A percentile compares a stretch with the other conserved stretches of the same genome.
Conservation (phyloP, 495 filamentous ascomycete genomes). For the Aspergillus coremiiformis region DNA sequence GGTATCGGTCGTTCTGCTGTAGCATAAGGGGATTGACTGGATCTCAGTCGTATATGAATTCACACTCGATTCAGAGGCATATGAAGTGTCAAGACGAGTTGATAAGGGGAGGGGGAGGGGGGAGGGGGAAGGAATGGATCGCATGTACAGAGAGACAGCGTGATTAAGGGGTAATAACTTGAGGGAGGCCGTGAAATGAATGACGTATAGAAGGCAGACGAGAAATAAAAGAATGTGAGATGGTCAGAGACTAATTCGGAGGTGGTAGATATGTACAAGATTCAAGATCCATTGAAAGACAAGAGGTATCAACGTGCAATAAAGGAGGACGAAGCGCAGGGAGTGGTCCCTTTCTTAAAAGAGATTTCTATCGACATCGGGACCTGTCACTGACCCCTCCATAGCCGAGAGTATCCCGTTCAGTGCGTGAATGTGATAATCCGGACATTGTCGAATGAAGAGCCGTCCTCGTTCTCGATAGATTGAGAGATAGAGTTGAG, state of each 20-base stretch:
- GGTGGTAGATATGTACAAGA: conserved; percentile 12
- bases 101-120: neutral
- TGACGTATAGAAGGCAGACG: neutral
- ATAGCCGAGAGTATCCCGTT: conserved; percentile 9
- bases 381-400: conserved; percentile 21
- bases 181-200: neutral
- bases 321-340: conserved; percentile 4
- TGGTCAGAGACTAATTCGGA: neutral
- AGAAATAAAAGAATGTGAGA: neutral
- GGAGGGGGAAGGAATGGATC: neutral
- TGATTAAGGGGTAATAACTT: neutral
- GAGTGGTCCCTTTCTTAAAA: conserved; percentile 15
- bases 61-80: conserved; percentile 9
- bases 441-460: conserved; percentile 13
- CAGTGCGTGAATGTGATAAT: conserved; percentile 3
- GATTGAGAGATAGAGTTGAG: conserved; percentile 22
- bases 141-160: neutral
- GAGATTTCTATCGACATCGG: conserved; percentile 7
- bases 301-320: neutral
- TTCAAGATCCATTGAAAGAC: neutral
- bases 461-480: conserved; percentile 18
- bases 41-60: conserved; percentile 11
- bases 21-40: conserved; percentile 23
- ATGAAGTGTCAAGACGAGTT: conserved; percentile 6
- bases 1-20: conserved; percentile 18